Base-by-base conservation (phyloP, 805 yeast genomes). In the Metschnikowia cerradonensis region DNA sequence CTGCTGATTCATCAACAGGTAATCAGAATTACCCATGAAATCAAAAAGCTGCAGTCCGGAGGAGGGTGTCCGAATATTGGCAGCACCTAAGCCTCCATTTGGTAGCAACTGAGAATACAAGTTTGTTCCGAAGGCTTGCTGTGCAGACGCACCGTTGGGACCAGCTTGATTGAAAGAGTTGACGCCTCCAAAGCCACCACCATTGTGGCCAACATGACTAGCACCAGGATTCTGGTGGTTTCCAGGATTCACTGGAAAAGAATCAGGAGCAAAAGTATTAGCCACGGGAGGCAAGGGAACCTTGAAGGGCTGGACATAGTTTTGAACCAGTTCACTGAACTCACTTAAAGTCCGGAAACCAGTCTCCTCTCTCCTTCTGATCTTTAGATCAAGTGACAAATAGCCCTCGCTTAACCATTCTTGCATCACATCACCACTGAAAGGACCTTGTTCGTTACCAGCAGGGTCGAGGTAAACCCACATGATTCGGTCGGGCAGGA, bases 401-500 rank as follows among this genome's bases (percentile, higher is more conserved):
- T 84, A 87, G 2, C 82, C 81, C 40, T 76, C 77, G 7, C 77
- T 61, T 51, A 78, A 81, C 96, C 96, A 89, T 47, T 73, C 81
- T 56, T 87, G 91, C 96, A 89, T 89, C 67, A 78, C 68, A 23
- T 67, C 64, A 2, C 91, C 90, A 43, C 74, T 73, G 67, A 89
- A 89, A 3, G 96, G 96, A 20, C 96, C 96, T 63, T 88, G 96
- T 54, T 81, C 83, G 46, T 68, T 75, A 4, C 87, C 88, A 38
- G 75, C 65, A 0, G 88, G 82, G 64, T 89, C 96, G 49, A 84
- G 68, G 64, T 89, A 89, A 51, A 70, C 69, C 96, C 96, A 89
- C 45, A 75, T 69, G 57, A 83, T 73, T 47, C 72, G 65, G 30
- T 48, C 55, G 3, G 60, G 60, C 30, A 50, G 54, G 8, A 57